These are phyloP conservation scores for Plicaturopsis crispa DNA, from an alignment of 768 basidiomycete genomes.

Conservation along the genomic window DNA sequence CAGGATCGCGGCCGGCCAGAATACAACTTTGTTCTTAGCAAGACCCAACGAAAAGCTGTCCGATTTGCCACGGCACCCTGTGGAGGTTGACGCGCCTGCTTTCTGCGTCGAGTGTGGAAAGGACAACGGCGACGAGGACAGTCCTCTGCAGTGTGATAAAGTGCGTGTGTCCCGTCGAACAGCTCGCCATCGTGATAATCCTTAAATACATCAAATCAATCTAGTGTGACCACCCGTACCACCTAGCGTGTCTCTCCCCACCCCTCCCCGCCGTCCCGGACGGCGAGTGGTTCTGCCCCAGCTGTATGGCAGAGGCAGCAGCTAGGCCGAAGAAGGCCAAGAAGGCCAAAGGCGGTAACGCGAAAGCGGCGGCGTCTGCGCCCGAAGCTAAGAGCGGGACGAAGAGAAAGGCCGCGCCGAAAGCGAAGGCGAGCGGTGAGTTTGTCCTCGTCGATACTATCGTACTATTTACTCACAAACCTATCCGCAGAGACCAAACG, in stretches of 20 bases:
- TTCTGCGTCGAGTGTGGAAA: slow-evolving; percentile 65
- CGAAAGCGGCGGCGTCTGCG: slow-evolving; percentile 14
- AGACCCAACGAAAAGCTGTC: slow-evolving; percentile 66
- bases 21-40: slow-evolving; percentile 80
- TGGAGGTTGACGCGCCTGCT: slow-evolving; percentile 59
- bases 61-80: slow-evolving; percentile 76
- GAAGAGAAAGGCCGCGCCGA: slow-evolving; percentile 40
- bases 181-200: neutral
- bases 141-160: slow-evolving; percentile 87
- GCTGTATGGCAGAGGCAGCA: slow-evolving; percentile 51
- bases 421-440: slow-evolving; percentile 30
- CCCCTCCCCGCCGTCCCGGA: slow-evolving; percentile 73
- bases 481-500: too few relatives aligned
- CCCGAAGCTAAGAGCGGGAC: slow-evolving; percentile 16
- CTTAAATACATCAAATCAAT: neutral
- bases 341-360: slow-evolving; percentile 20
- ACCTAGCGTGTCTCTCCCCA: slow-evolving; percentile 73
- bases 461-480: too few relatives aligned
- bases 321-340: slow-evolving; percentile 11
- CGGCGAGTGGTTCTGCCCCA: slow-evolving; percentile 89
- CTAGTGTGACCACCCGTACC: slow-evolving; percentile 88
- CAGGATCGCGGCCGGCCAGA: slow-evolving; percentile 81
- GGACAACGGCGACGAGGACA: slow-evolving; percentile 66
- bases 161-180: slow-evolving; percentile 36
- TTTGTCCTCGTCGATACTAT: neutral